Conservation (phyloP, 2,329 filamentous ascomycete species). For the Ascosphaera aggregata region DNA sequence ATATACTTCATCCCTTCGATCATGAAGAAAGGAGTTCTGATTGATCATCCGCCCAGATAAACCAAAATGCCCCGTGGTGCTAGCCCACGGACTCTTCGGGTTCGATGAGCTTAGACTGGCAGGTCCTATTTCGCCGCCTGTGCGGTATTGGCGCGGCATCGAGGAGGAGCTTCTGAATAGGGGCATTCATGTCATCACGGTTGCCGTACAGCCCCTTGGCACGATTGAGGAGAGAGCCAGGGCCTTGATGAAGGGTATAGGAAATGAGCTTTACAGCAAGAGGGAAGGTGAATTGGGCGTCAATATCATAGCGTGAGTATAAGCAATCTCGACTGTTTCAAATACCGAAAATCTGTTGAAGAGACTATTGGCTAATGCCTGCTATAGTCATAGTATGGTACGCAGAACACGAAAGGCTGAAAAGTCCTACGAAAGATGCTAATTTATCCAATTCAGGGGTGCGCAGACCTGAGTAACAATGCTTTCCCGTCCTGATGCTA, state of each 20-base stretch:
- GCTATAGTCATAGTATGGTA: conserved; percentile 25
- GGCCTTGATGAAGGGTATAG: conserved; percentile 29
- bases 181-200: conserved; percentile 36
- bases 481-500: too few relatives aligned
- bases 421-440: too few relatives aligned
- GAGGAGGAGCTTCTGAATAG: conserved; percentile 31
- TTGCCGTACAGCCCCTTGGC: conserved; percentile 33
- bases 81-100: conserved; percentile 42
- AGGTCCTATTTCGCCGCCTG: conserved; percentile 29
- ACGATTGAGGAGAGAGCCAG: conserved; percentile 34
- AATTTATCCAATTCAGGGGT: conserved; percentile 2
- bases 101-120: conserved; percentile 37
- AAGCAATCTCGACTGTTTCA: too few relatives aligned
- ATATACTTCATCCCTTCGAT: background rate
- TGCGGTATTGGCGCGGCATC: conserved; percentile 43
- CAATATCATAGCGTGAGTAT: conserved; percentile 38
- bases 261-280: conserved; percentile 28
- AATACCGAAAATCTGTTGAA: too few relatives aligned
- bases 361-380: conserved; percentile 4
- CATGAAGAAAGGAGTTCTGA: background rate
- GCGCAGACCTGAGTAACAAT: background rate
- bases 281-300: conserved; percentile 17
- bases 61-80: conserved; percentile 34
- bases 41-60: conserved; percentile 10
- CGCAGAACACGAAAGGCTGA: conserved; percentile 3